These are phyloP conservation scores for Candida morakotiae DNA, from an alignment of 805 yeast species.

Conservation along the genomic window DNA sequence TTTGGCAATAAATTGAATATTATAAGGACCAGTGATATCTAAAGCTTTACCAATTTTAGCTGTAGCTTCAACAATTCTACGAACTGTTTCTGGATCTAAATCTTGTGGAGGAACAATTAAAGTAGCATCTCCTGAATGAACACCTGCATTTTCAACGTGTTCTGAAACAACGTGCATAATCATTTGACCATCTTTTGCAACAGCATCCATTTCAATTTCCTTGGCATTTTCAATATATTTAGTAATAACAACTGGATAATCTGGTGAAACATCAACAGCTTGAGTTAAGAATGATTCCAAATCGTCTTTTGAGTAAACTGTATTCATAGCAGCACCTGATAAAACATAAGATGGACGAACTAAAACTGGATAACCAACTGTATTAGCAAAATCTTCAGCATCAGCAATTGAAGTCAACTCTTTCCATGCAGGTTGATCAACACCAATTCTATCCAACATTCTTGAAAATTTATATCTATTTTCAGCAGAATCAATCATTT, in stretches of 20 bases:
- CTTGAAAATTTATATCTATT: conserved; percentile 96
- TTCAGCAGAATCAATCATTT: conserved; percentile 97
- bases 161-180: conserved; percentile 97
- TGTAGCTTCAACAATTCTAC: conserved; percentile 89
- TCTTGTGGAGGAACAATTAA: conserved; percentile 96
- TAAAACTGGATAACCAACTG: conserved; percentile 88
- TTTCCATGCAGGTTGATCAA: conserved; percentile 99
- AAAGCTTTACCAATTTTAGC: conserved; percentile 94
- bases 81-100: conserved; percentile 84
- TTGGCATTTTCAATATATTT: conserved; percentile 95
- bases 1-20: conserved; percentile 94
- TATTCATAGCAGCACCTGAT: conserved; percentile 99
- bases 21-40: conserved; percentile 95
- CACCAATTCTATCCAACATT: conserved; percentile 93
- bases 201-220: conserved; percentile 99
- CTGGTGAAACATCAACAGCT: conserved; percentile 97
- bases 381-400: conserved; percentile 88
- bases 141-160: conserved; percentile 99
- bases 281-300: conserved; percentile 82
- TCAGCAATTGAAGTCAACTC: conserved; percentile 90
- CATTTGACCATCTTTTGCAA: conserved; percentile 90
- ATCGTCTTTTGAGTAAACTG: conserved; percentile 87
- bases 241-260: conserved; percentile 95
- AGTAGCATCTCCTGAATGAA: conserved; percentile 99
- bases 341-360: conserved; percentile 97